Conservation (phyloP, 192 early-diverging fungal species). For the Coemansia sp. region DNA sequence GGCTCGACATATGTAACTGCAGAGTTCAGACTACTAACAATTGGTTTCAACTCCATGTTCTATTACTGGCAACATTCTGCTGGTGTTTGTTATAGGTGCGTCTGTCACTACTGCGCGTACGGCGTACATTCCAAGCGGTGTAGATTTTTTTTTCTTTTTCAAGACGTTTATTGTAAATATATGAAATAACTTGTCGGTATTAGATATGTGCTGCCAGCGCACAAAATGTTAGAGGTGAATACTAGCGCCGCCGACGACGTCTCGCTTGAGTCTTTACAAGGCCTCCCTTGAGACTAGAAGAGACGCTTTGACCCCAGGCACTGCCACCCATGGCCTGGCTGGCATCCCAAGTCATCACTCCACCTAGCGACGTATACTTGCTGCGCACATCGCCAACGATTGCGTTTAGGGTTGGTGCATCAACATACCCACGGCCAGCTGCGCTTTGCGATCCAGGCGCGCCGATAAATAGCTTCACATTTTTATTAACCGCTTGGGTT, state of each 20-base stretch:
- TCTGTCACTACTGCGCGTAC: conserved; percentile 1
- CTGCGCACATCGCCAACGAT: conserved; percentile 50
- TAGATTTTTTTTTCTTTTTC: background rate
- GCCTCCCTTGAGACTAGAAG: conserved; percentile 34
- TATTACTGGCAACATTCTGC: background rate
- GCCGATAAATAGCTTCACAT: conserved; percentile 63
- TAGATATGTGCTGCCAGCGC: background rate
- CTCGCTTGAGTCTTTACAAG: background rate
- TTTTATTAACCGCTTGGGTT: conserved; percentile 57
- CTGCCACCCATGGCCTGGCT: conserved; percentile 43
- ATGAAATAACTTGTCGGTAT: too few species aligned
- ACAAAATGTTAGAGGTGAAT: background rate
- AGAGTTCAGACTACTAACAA: background rate
- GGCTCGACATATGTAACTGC: background rate
- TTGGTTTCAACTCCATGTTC: background rate
- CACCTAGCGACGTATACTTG: conserved; percentile 59
- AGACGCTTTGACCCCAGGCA: conserved; percentile 37
- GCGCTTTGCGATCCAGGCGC: conserved; percentile 61
- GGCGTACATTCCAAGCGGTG: conserved; percentile 8
- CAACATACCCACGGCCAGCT: conserved; percentile 59
- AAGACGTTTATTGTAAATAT: background rate
- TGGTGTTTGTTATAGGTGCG: conserved; percentile 4
- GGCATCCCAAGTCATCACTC: conserved; percentile 73
- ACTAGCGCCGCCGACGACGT: conserved; percentile 7
- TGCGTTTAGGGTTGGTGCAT: conserved; percentile 27